Conservation (phyloP, 257 asterid species). For the Fraxinus excelsior region DNA sequence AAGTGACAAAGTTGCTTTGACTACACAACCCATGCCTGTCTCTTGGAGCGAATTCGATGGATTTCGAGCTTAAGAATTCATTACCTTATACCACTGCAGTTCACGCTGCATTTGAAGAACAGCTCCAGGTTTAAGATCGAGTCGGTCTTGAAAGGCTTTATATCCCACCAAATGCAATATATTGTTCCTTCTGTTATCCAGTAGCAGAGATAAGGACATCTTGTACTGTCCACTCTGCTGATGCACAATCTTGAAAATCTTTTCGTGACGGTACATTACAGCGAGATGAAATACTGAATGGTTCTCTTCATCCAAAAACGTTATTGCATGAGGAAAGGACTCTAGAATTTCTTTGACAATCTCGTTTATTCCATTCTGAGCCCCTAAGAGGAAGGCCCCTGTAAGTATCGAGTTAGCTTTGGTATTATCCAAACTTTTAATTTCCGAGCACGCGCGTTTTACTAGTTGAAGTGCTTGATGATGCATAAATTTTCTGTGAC, state of each 20-base stretch:
- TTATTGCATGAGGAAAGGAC: slow-evolving; percentile 30
- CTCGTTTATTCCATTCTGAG: slow-evolving; percentile 28
- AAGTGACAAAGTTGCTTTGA: neutral
- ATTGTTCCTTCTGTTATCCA: slow-evolving; percentile 26
- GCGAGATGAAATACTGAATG: slow-evolving; percentile 29
- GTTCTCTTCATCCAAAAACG: slow-evolving; percentile 29
- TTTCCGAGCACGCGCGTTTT: slow-evolving; percentile 24
- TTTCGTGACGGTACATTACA: slow-evolving; percentile 30
- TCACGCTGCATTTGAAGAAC: slow-evolving; percentile 35
- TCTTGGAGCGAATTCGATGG: neutral
- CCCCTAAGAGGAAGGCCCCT: slow-evolving; percentile 27
- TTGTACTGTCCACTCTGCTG: slow-evolving; percentile 21
- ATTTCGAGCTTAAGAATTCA: neutral
- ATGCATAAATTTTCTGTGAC: slow-evolving; percentile 29
- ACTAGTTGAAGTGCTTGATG: slow-evolving; percentile 24
- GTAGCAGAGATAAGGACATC: slow-evolving; percentile 9
- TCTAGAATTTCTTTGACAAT: slow-evolving; percentile 32
- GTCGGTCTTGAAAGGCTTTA: slow-evolving; percentile 17
- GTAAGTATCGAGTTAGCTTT: slow-evolving; percentile 22
- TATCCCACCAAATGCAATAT: slow-evolving; percentile 30
- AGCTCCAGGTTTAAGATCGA: slow-evolving; percentile 23
- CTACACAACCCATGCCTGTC: neutral
- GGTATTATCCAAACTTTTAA: slow-evolving; percentile 21
- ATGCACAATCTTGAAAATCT: slow-evolving; percentile 27
- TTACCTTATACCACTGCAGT: slow-evolving; percentile 36